phyloP scores from a whole-genome alignment of 345 rosid species.

The Populus nigra region DNA sequence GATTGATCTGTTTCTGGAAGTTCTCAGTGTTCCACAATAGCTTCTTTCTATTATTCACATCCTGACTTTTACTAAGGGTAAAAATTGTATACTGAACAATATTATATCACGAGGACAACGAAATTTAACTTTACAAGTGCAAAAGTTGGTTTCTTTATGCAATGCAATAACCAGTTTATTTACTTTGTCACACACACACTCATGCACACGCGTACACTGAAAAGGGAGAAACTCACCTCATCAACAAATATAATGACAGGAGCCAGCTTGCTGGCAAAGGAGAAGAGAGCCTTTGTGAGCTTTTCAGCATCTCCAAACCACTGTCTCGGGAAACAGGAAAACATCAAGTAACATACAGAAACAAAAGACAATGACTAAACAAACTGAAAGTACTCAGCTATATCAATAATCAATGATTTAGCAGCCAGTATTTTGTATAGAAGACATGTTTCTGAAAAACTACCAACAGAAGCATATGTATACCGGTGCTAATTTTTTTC shows the following conservation, averaged over 20 bases:
- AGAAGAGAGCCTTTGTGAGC: slow-evolving; percentile 92
- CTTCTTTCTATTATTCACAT: not conserved
- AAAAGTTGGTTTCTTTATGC: not conserved
- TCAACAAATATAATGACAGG: slow-evolving; percentile 97
- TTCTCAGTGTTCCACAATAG: not conserved
- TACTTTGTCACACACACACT: not conserved
- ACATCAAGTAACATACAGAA: not conserved
- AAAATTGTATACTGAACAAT: not conserved
- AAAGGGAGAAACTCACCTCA: slow-evolving; percentile 54
- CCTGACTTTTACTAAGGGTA: not conserved
- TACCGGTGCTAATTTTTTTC: not conserved
- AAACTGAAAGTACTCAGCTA: not conserved
- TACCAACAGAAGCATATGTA: not conserved
- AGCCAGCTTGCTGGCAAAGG: slow-evolving; percentile 87
- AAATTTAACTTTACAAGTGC: not conserved
- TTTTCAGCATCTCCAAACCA: slow-evolving; percentile 99
- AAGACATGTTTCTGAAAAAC: not conserved
- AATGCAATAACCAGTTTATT: not conserved
- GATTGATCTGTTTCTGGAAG: not conserved
- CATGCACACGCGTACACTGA: not conserved
- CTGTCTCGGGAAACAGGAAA: slow-evolving; percentile 37
- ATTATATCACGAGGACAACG: not conserved
- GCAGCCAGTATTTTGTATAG: not conserved
- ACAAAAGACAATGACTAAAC: not conserved
- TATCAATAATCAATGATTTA: not conserved